These are phyloP conservation scores for Pleurozium schreberi DNA, from an alignment of 225 moss, liverwort and hornwort species.

Conservation along the genomic window DNA sequence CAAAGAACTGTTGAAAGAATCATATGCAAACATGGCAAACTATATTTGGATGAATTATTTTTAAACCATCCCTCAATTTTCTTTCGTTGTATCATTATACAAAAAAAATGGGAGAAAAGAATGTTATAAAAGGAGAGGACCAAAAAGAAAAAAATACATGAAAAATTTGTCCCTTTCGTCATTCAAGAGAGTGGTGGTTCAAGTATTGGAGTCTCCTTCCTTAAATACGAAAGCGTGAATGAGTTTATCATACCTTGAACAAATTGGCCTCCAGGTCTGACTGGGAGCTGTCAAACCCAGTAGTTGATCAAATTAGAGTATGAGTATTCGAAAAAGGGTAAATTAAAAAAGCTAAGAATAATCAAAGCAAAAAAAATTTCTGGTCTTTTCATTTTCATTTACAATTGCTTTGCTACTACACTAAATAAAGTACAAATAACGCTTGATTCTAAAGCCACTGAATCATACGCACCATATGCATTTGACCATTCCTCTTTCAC, in stretches of 20 bases:
- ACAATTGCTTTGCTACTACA: neutral
- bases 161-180: too few species aligned
- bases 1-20: neutral
- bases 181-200: neutral
- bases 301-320: neutral
- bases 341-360: neutral
- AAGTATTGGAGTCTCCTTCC: neutral
- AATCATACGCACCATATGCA: neutral
- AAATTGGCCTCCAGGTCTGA: constrained; percentile 84
- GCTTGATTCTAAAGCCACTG: neutral
- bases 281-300: constrained; percentile 60
- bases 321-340: neutral
- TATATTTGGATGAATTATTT: neutral
- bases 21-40: neutral
- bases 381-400: neutral
- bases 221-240: neutral
- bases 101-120: neutral
- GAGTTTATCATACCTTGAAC: constrained; percentile 54
- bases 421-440: neutral
- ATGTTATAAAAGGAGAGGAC: neutral
- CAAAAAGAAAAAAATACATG: neutral
- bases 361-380: too few species aligned
- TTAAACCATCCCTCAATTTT: neutral
- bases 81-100: neutral
- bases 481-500: neutral